These are phyloP conservation scores for Oryza coarctata DNA, from an alignment of 176 grass and related monocot species.

Conservation along the genomic window DNA sequence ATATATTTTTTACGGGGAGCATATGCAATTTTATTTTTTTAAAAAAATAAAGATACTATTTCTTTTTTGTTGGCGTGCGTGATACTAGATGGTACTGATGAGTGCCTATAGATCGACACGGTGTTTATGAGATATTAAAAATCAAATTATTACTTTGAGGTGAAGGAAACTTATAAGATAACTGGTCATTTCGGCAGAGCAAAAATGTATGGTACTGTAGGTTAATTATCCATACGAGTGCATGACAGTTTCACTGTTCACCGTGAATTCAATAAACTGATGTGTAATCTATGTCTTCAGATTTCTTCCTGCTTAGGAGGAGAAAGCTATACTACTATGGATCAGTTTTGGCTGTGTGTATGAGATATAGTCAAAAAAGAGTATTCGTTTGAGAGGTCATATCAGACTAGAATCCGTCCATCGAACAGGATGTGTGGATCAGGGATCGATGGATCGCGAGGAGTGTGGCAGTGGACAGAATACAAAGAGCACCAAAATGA, in stretches of 20 bases:
- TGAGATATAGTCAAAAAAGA: background rate
- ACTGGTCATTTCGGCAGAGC: no score
- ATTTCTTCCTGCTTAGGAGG: background rate
- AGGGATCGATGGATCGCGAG: background rate
- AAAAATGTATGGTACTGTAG: no score
- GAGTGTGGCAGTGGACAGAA: no score
- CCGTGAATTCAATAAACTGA: background rate
- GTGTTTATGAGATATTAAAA: no score
- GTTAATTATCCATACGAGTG: background rate
- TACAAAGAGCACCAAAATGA: conserved; percentile 15
- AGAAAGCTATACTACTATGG: background rate
- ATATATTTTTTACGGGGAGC: no score
- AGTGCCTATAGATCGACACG: no score
- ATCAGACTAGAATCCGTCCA: conserved; percentile 42
- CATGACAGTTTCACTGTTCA: background rate
- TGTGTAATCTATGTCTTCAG: background rate
- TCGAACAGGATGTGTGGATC: conserved; percentile 9
- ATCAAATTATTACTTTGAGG: no score
- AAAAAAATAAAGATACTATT: no score
- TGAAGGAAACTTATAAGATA: no score
- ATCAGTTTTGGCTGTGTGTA: background rate
- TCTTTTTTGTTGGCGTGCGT: no score
- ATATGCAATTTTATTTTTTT: no score
- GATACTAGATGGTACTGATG: no score
- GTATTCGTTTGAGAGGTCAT: conserved; percentile 47